Evolutionary conservation across 345 rosid species (phyloP).

Genomic region (Populus simonii): DNA sequence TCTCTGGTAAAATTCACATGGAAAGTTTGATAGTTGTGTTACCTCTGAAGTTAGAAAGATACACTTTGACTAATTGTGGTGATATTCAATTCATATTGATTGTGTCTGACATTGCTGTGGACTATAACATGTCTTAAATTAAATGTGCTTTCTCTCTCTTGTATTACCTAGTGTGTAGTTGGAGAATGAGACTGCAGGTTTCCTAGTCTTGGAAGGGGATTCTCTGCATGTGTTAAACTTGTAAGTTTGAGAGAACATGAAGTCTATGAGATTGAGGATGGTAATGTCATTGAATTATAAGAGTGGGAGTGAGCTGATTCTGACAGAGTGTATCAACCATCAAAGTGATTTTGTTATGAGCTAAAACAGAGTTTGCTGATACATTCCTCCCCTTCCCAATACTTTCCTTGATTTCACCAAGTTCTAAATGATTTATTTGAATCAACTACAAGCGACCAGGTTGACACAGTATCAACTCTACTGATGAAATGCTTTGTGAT

Average conservation of each 20-base stretch:
- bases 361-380: background rate
- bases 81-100: background rate
- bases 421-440: background rate
- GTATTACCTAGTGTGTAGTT: background rate
- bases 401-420: background rate
- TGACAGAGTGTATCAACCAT: background rate
- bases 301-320: background rate
- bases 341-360: background rate
- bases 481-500: background rate
- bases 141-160: background rate
- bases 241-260: background rate
- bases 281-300: background rate
- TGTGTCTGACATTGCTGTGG: background rate
- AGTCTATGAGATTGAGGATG: background rate
- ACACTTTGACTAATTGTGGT: background rate
- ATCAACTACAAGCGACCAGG: background rate
- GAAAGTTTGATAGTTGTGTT: background rate
- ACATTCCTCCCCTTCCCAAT: background rate
- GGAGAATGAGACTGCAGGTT: background rate
- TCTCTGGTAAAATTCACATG: too few relatives aligned
- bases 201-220: background rate
- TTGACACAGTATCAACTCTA: background rate
- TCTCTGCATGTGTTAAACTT: background rate
- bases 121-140: background rate
- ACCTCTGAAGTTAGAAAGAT: background rate